Evolutionary conservation across 2,329 filamentous ascomycete genomes (phyloP).

Genomic region (Fusarium sp.): DNA sequence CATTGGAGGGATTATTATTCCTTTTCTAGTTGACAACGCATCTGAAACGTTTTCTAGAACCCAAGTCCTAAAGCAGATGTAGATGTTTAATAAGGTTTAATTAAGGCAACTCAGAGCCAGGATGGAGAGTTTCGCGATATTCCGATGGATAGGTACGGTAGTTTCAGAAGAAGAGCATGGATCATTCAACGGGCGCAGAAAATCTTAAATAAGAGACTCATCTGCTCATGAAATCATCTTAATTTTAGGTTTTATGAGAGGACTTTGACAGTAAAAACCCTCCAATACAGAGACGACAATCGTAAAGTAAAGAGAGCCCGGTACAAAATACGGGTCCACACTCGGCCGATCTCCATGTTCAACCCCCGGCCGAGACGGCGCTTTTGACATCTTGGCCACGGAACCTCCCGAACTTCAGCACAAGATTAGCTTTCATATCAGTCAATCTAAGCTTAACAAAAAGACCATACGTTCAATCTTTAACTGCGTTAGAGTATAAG

Average conservation of each 20-base stretch:
- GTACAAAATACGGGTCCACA: neutral
- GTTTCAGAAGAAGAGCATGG: constrained; percentile 26
- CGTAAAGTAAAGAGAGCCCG: neutral
- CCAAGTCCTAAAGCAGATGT: constrained; percentile 7
- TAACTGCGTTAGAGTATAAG: neutral
- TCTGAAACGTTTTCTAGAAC: constrained; percentile 40
- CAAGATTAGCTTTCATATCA: neutral
- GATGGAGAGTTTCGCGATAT: constrained; percentile 4
- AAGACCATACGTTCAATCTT: neutral
- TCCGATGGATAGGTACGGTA: neutral
- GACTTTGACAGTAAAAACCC: neutral
- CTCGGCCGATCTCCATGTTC: constrained; percentile 1
- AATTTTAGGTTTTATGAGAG: neutral
- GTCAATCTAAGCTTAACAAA: neutral
- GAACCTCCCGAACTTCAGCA: neutral
- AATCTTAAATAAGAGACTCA: neutral
- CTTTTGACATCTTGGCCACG: neutral
- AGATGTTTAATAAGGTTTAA: constrained; percentile 32
- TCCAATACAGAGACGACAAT: neutral
- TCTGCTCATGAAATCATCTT: neutral
- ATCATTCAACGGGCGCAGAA: neutral
- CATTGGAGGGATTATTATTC: constrained; percentile 35
- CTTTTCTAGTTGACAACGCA: neutral
- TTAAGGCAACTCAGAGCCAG: constrained; percentile 26
- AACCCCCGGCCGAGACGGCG: constrained; percentile 1